Conservation (phyloP, 768 basidiomycete species). For the Auriscalpium microsporum region DNA sequence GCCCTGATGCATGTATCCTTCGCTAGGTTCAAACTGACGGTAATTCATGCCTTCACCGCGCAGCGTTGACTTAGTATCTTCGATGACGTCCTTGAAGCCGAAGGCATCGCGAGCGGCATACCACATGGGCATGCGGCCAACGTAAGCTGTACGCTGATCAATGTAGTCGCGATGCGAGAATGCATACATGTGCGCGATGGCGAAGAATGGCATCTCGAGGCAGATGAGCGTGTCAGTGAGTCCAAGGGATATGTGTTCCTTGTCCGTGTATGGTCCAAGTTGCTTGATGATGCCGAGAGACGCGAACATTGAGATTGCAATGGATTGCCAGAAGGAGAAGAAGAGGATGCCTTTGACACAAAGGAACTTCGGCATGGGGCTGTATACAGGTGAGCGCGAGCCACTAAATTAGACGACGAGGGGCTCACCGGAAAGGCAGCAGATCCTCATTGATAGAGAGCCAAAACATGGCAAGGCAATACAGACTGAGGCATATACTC, state of each 20-base stretch:
- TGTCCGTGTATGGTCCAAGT: constrained; percentile 82
- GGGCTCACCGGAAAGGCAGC: constrained; percentile 71
- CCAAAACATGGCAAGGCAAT: constrained; percentile 97
- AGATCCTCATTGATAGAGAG: constrained; percentile 83
- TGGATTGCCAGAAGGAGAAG: constrained; percentile 97
- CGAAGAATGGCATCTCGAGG: constrained; percentile 96
- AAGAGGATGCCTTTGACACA: constrained; percentile 98
- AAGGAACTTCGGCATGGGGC: constrained; percentile 94
- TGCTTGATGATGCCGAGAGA: constrained; percentile 66
- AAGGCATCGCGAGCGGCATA: constrained; percentile 87
- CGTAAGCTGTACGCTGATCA: constrained; percentile 49
- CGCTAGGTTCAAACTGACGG: constrained; percentile 92
- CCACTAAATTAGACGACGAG: neutral
- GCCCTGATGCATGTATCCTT: constrained; percentile 88
- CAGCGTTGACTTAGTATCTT: constrained; percentile 76
- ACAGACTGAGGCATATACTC: constrained; percentile 72
- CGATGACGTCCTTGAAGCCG: constrained; percentile 76
- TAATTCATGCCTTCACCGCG: constrained; percentile 91
- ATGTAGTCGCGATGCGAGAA: constrained; percentile 89
- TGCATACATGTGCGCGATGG: constrained; percentile 89
- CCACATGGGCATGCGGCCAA: constrained; percentile 83
- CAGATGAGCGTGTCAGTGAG: constrained; percentile 89
- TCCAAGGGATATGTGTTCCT: constrained; percentile 83
- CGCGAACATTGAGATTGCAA: constrained; percentile 81
- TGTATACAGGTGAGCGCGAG: constrained; percentile 19